Evolutionary conservation across 257 asterid species (phyloP), one percentile per base, ranked within the genome.

Genomic region (Perilla frutescens): DNA sequence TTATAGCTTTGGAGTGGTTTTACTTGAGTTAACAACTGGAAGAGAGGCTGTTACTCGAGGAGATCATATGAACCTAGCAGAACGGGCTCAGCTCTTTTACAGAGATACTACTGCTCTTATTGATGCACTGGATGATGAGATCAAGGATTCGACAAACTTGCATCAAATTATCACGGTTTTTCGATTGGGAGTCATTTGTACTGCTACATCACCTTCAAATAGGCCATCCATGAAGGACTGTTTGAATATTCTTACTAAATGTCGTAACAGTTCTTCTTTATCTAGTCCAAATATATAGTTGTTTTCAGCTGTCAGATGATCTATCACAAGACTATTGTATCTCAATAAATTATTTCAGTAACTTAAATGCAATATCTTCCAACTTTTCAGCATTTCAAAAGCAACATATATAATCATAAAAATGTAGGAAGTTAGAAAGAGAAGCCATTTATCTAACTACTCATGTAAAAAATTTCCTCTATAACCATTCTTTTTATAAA

Each of bases 211-310:
- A 29, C 75, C 82, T 65, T 80, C 79, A 9, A 54, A 58, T 37
- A 80, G 87, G 79, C 84, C 87, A 20, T 76, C 79, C 39, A 80
- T 77, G 84, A 83, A 60, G 74, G 82, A 69, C 11, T 71, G 83
- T 36, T 70, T 66, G 81, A 83, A 68, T n/a, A 72, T 76, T 69
- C 85, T 83, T 45, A 45, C 50, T 4, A 10, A 45, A 9, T 34
- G 37, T 34, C 37, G 37, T 34, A 34, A 34, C 37, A 34, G 37
- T 34, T 34, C 37, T 34, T 34, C 37, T 34, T 34, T 34, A 34
- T 1, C 37, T 34, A 34, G 37, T 34, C 37, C 37, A 34, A 34
- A 34, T 34, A 34, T 34, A 34, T 34, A 34, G 37, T 34, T 34
- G n/a, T 3, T 34, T 34, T 34, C 37, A 34, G 37, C 37, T 34